These are phyloP conservation scores for Colletotrichum australisinense DNA, from an alignment of 2,329 filamentous ascomycete genomes.

Conservation along the genomic window DNA sequence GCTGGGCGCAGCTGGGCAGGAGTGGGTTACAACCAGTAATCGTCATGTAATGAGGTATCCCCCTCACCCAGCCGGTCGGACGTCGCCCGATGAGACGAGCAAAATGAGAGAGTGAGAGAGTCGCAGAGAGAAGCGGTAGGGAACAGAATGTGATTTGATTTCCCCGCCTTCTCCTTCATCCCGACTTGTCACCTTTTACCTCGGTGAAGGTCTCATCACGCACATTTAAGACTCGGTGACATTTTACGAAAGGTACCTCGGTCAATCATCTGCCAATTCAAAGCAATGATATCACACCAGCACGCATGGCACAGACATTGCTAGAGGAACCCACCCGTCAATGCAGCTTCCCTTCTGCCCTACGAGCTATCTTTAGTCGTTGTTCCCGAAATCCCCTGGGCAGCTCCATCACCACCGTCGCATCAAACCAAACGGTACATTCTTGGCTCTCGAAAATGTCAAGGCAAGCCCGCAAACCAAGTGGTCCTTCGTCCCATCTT, in stretches of 20 bases:
- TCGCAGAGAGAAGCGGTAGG: background rate
- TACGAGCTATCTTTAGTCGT: background rate
- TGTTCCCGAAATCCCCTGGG: too few species aligned
- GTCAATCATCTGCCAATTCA: background rate
- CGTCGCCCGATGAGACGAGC: background rate
- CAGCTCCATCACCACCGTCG: background rate
- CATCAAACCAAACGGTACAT: background rate
- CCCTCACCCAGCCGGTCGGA: background rate
- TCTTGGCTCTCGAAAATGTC: background rate
- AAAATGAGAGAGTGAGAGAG: background rate
- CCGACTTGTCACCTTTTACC: background rate
- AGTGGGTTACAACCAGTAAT: conserved; percentile 9
- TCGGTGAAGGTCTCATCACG: background rate
- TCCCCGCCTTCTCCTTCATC: background rate
- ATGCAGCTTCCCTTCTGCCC: conserved; percentile 5
- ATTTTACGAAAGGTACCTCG: background rate
- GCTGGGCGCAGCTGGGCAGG: background rate
- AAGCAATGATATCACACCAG: background rate
- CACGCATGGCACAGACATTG: conserved; percentile 1
- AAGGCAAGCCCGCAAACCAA: background rate
- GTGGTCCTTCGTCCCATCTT: conserved; percentile 1
- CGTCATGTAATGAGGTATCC: background rate
- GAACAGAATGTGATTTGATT: background rate
- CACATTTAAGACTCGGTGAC: background rate
- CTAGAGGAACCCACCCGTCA: background rate